Base-by-base conservation (phyloP, 2,329 filamentous ascomycete species). In the Sarocladium strictum region DNA sequence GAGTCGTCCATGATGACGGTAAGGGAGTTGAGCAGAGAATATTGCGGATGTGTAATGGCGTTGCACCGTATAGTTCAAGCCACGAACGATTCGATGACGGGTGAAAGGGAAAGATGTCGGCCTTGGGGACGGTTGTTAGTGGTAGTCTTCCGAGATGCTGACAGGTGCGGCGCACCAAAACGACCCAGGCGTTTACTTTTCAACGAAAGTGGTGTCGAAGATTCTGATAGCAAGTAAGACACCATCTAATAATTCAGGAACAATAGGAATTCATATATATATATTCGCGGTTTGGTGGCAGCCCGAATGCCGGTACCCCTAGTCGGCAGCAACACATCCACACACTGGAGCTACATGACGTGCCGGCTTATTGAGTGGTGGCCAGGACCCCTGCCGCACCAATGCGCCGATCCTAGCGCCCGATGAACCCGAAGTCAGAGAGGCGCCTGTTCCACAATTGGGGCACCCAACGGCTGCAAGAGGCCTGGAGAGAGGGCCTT, bases 361-460 rank as follows among this genome's bases (percentile, higher is more conserved):
- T 51, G 47, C 47, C 43, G 24, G 47, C 11, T 21, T 29, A 11
- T 51, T 19, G 17, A 35, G 17, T 23, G 27, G 33, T 51, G 27
- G 47, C 24, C 33, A 23, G 19, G 14, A 33, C 47, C 27, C 47
- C 47, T 51, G 47, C 47, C 33, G 14, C 27, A 14, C 27, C 47
- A n/a, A 51, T 35, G 47, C 29, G 27, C 19, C 47, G 47, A 51
- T 51, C 47, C 29, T 51, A 51, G 47, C 29, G 26, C 21, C 47
- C 47, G 47, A 35, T 51, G 43, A 29, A 47, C 43, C 43, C 43
- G 43, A 26, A 47, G 43, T n/a, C 17, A n/a, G 29, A 27, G 15
- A 47, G 12, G 23, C 9, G 4, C 3, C n/a, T n/a, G n/a, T n/a
- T n/a, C n/a, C n/a, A n/a, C n/a, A n/a, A n/a, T n/a, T n/a, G n/a